Evolutionary conservation across 2,329 filamentous ascomycete species (phyloP).

Genomic region (Rhexocercosporidium sp.): DNA sequence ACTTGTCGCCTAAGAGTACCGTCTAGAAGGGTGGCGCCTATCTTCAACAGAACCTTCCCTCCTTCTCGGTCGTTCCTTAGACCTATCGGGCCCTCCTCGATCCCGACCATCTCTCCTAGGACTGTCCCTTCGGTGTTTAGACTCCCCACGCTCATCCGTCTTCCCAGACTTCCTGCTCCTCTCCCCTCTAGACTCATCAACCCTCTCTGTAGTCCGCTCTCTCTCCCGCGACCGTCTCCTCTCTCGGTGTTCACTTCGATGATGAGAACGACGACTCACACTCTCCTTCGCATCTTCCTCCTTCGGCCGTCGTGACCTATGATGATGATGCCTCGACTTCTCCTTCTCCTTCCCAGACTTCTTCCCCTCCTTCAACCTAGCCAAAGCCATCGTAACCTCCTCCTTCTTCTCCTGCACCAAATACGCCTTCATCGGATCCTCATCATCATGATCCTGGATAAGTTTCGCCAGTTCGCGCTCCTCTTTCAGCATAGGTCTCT

Average conservation of each 20-base stretch:
- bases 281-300: conserved; percentile 23
- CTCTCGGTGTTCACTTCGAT: conserved; percentile 25
- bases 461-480: conserved; percentile 79
- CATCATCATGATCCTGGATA: conserved; percentile 83
- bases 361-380: conserved; percentile 50
- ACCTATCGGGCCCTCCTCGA: conserved; percentile 18
- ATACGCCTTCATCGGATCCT: conserved; percentile 96
- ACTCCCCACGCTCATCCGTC: conserved; percentile 17
- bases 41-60: conserved; percentile 27
- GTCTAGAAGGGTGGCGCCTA: conserved; percentile 19
- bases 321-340: conserved; percentile 37
- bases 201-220: conserved; percentile 17
- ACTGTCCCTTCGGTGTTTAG: conserved; percentile 20
- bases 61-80: conserved; percentile 23
- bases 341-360: conserved; percentile 33
- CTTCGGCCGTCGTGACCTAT: conserved; percentile 31
- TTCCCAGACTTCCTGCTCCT: conserved; percentile 12
- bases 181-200: conserved; percentile 11
- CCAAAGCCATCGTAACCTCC: conserved; percentile 76
- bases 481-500: conserved; percentile 74
- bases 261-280: conserved; percentile 23
- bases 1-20: conserved; percentile 15
- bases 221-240: conserved; percentile 29
- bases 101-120: conserved; percentile 19
- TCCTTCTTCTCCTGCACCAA: conserved; percentile 90